A percentile compares a stretch with the other conserved stretches of the same genome.
These are phyloP conservation scores for Peterozyma toletana DNA, from an alignment of 805 yeast species.

Conservation along the genomic window DNA sequence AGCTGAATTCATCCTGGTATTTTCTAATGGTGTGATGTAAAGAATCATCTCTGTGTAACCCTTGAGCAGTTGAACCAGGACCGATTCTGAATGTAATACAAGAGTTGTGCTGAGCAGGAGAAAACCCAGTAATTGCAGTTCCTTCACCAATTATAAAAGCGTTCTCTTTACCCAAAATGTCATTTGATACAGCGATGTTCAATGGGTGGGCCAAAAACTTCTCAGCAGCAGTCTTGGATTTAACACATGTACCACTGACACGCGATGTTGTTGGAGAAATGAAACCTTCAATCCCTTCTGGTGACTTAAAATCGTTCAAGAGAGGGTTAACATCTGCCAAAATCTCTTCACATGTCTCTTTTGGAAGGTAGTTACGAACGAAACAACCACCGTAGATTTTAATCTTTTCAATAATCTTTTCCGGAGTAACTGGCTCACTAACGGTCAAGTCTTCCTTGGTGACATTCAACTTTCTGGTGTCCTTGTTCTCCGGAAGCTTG, in stretches of 20 bases:
- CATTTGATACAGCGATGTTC: slow-evolving; percentile 12
- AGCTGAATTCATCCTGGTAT: slow-evolving; percentile 11
- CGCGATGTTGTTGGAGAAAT: slow-evolving; percentile 18
- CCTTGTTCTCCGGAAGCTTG: not conserved
- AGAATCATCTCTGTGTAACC: slow-evolving; percentile 18
- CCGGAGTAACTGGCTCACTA: slow-evolving; percentile 9
- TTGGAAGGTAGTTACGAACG: slow-evolving; percentile 13
- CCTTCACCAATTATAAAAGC: slow-evolving; percentile 17
- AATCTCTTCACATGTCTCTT: slow-evolving; percentile 10
- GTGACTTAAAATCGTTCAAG: slow-evolving; percentile 14
- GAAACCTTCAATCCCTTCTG: slow-evolving; percentile 15
- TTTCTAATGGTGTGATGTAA: slow-evolving; percentile 16
- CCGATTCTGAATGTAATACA: slow-evolving; percentile 17
- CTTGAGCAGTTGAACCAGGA: slow-evolving; percentile 19
- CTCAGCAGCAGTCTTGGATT: slow-evolving; percentile 13
- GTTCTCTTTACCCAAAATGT: slow-evolving; percentile 14
- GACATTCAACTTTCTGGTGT: not conserved
- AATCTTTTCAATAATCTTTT: slow-evolving; percentile 10
- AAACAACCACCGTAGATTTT: slow-evolving; percentile 19
- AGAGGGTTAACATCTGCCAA: slow-evolving; percentile 15
- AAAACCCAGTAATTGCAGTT: slow-evolving; percentile 12
- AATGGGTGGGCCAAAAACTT: slow-evolving; percentile 12
- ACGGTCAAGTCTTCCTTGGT: slow-evolving; percentile 9
- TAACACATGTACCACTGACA: slow-evolving; percentile 16
- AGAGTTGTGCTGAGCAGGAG: slow-evolving; percentile 15